A percentile compares a stretch with the other conserved stretches of the same genome.
Evolutionary conservation across 495 filamentous ascomycete genomes (phyloP).

Genomic region (Endocarpon pusillum): DNA sequence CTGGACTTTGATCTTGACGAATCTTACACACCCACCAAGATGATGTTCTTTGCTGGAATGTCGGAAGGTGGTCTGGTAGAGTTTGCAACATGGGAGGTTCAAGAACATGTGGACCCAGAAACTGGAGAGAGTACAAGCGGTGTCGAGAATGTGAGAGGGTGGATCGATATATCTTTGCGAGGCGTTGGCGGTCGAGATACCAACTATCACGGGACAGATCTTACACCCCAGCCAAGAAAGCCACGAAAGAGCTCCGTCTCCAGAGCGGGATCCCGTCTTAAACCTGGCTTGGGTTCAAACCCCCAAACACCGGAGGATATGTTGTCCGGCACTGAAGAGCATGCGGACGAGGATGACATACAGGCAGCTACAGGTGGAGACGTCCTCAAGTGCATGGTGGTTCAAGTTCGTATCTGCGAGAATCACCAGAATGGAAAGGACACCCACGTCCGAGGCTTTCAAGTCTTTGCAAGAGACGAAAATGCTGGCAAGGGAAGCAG

Average conservation of each 20-base stretch:
- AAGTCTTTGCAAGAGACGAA: slow-evolving; percentile 70
- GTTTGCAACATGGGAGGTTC: slow-evolving; percentile 58
- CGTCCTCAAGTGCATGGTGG: slow-evolving; percentile 66
- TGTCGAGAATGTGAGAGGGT: slow-evolving; percentile 59
- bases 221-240: slow-evolving; percentile 5
- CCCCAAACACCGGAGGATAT: slow-evolving; percentile 8
- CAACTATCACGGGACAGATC: slow-evolving; percentile 17
- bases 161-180: slow-evolving; percentile 68
- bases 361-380: slow-evolving; percentile 35
- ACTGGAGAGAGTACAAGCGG: too few relatives aligned
- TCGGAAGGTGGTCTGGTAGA: slow-evolving; percentile 73
- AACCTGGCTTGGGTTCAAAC: slow-evolving; percentile 2
- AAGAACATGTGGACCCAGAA: background rate
- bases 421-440: slow-evolving; percentile 99
- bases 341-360: slow-evolving; percentile 13
- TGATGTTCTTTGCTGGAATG: slow-evolving; percentile 71
- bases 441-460: slow-evolving; percentile 85
- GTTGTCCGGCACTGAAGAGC: slow-evolving; percentile 8
- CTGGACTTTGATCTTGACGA: slow-evolving; percentile 87
- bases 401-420: slow-evolving; percentile 76
- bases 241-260: slow-evolving; percentile 2
- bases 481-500: slow-evolving; percentile 19
- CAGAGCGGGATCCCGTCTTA: slow-evolving; percentile 4
- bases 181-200: slow-evolving; percentile 38
- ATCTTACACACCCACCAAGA: slow-evolving; percentile 90